Percentiles rank a stretch among this genome's conserved stretches.
phyloP scores from a whole-genome alignment of 306 rosid species.

The Mimosa pudica region DNA sequence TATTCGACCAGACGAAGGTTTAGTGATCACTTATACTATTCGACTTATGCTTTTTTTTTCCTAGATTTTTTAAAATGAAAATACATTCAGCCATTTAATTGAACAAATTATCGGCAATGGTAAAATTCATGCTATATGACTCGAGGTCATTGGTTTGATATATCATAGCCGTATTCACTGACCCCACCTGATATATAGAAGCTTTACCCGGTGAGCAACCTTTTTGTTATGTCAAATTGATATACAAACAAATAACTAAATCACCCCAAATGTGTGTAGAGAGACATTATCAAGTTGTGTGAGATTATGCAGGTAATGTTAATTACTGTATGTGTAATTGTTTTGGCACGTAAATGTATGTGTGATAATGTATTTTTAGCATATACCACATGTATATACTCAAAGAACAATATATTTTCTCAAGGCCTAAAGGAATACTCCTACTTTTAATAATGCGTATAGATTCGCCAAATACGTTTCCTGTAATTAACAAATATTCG shows the following conservation, averaged over 20 bases:
- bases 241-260: too few relatives aligned
- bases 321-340: too few relatives aligned
- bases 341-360: background rate
- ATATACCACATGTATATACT: background rate
- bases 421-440: background rate
- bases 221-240: too few relatives aligned
- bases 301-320: background rate
- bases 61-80: background rate
- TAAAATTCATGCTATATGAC: too few relatives aligned
- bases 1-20: too few relatives aligned
- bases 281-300: background rate
- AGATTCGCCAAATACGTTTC: slow-evolving; percentile 45
- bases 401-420: background rate
- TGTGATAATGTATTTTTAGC: background rate
- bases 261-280: background rate
- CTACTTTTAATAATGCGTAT: background rate
- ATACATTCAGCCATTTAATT: background rate
- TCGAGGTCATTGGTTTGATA: too few relatives aligned
- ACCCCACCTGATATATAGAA: too few relatives aligned
- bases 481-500: slow-evolving; percentile 36
- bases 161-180: too few relatives aligned
- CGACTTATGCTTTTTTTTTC: too few relatives aligned
- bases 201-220: too few relatives aligned
- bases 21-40: too few relatives aligned
- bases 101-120: background rate